Evolutionary conservation across 495 filamentous ascomycete genomes (phyloP).

Genomic region (Penicillium alfredii): DNA sequence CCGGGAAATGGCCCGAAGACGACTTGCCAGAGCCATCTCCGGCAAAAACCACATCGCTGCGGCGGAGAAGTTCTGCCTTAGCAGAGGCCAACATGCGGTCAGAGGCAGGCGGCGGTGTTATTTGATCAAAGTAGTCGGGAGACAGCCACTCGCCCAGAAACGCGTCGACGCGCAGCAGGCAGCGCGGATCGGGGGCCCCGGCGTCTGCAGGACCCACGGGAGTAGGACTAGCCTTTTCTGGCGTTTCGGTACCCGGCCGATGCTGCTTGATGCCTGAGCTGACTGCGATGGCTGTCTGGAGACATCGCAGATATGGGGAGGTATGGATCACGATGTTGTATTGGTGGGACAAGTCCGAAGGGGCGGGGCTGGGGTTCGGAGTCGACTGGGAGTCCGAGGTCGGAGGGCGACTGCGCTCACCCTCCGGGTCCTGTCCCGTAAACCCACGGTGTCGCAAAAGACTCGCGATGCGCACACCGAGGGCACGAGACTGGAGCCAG

Average conservation of each 20-base stretch:
- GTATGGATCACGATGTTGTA: slow-evolving; percentile 83
- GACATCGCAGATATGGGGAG: slow-evolving; percentile 86
- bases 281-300: slow-evolving; percentile 89
- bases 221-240: slow-evolving; percentile 6
- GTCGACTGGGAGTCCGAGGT: slow-evolving; percentile 14
- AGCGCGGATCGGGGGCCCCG: slow-evolving; percentile 17
- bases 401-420: slow-evolving; percentile 9
- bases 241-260: slow-evolving; percentile 23
- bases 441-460: slow-evolving; percentile 51
- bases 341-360: slow-evolving; percentile 43
- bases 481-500: slow-evolving; percentile 75
- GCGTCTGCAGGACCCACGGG: slow-evolving; percentile 1
- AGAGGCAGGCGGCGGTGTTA: slow-evolving; percentile 81
- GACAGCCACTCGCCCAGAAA: slow-evolving; percentile 95
- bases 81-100: slow-evolving; percentile 80
- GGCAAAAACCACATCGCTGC: slow-evolving; percentile 46
- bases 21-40: slow-evolving; percentile 21
- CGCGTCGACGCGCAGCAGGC: slow-evolving; percentile 70
- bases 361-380: slow-evolving; percentile 14
- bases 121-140: slow-evolving; percentile 85
- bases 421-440: slow-evolving; percentile 15
- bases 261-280: slow-evolving; percentile 78
- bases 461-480: slow-evolving; percentile 73
- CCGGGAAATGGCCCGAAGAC: slow-evolving; percentile 49
- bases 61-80: slow-evolving; percentile 74